Evolutionary conservation across 176 grass and related monocot genomes (phyloP).

Genomic region (Miscanthus lutarioriparius): DNA sequence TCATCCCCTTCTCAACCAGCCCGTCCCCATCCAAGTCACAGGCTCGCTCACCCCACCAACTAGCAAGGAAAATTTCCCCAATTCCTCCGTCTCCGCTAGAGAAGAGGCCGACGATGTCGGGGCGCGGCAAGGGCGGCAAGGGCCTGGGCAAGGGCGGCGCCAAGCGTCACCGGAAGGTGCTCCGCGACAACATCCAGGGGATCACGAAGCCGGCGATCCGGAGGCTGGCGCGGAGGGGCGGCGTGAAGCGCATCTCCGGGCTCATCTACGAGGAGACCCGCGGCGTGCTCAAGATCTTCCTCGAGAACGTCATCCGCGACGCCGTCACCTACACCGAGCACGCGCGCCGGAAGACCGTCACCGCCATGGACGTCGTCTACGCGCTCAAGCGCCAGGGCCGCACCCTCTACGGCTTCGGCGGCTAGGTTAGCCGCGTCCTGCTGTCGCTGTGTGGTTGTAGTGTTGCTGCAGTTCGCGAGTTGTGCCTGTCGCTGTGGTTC

Average conservation of each 20-base stretch:
- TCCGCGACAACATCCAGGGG: slow-evolving; percentile 88
- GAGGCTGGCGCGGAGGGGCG: slow-evolving; percentile 48
- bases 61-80: neutral
- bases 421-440: no score
- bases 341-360: slow-evolving; percentile 71
- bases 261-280: slow-evolving; percentile 72
- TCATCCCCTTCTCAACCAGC: no score
- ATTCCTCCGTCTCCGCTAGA: neutral
- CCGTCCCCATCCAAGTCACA: neutral
- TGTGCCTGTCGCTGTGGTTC: neutral
- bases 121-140: slow-evolving; percentile 84
- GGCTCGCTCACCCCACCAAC: neutral
- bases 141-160: slow-evolving; percentile 78
- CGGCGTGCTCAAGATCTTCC: slow-evolving; percentile 74
- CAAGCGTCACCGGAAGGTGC: slow-evolving; percentile 86
- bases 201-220: slow-evolving; percentile 67
- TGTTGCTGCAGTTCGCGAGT: no score
- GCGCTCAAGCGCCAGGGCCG: slow-evolving; percentile 68
- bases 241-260: slow-evolving; percentile 60
- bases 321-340: slow-evolving; percentile 68
- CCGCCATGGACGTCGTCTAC: slow-evolving; percentile 75
- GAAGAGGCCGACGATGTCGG: slow-evolving; percentile 68
- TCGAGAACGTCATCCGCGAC: slow-evolving; percentile 74
- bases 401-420: slow-evolving; percentile 67
- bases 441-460: no score